A percentile compares a stretch with the other conserved stretches of the same genome.
Evolutionary conservation across 805 yeast species (phyloP).

Genomic region (Ascoidea asiatica): DNA sequence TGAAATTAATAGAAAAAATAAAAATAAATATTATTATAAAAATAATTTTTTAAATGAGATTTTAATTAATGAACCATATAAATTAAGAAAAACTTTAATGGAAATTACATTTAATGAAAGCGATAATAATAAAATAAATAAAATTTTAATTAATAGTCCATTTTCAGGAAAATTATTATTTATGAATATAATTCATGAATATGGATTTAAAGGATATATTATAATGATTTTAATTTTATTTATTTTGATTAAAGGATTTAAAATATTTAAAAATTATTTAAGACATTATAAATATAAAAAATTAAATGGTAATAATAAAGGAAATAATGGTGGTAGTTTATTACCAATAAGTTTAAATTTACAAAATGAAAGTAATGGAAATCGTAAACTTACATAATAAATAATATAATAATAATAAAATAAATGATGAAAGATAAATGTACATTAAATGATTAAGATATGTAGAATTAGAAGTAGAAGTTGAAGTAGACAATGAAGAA

Average conservation of each 20-base stretch:
- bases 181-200: conserved; percentile 29
- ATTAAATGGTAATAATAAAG: not conserved
- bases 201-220: conserved; percentile 31
- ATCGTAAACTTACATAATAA: not conserved
- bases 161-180: conserved; percentile 23
- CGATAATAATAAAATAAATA: conserved; percentile 8
- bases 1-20: conserved; percentile 24
- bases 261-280: not conserved
- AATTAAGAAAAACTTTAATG: conserved; percentile 25
- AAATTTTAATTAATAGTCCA: conserved; percentile 28
- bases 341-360: no score
- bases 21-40: conserved; percentile 22
- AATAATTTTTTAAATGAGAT: conserved; percentile 21
- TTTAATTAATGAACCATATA: conserved; percentile 19
- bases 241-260: conserved; percentile 2
- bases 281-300: no score
- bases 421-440: not conserved
- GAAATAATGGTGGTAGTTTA: not conserved
- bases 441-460: no score
- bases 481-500: not conserved
- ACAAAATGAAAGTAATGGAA: not conserved
- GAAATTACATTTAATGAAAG: conserved; percentile 18
- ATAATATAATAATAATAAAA: no score
- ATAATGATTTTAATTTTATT: conserved; percentile 5
- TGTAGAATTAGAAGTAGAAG: not conserved